Evolutionary conservation across 192 early-diverging fungal species (phyloP), one percentile per base, ranked within the genome.

Genomic region (Umbelopsis isabellina): DNA sequence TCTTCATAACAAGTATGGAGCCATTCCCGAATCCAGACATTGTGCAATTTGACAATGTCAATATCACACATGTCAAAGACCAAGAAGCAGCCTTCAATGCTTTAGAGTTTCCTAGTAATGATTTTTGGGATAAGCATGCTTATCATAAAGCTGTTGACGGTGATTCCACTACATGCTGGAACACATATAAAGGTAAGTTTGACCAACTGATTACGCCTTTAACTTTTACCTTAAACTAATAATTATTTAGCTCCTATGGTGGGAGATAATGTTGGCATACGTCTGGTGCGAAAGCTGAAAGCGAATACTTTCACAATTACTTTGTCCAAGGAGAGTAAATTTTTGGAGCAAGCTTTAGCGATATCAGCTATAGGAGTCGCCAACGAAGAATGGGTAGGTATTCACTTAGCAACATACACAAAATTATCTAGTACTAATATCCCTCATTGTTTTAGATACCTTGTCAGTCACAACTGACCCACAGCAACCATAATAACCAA

Each of bases 231-330:
- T 44, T 53, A 12, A 22, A 44, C 53, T 22, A 46, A 27, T 25
- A 11, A 45, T 18, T 48, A 10, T 50, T 50, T 75, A 79, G 84
- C 47, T 18, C 82, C 84, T 25, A 48, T 71, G 0, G 46, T 49
- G 1, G 83, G 78, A 23, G 85, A 86, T 67, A 84, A 80, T 27
- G 84, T 86, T 79, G 85, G 85, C 10, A 27, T 86, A n/a, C 71
- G 75, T 7, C 82, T 83, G 45, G 77, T 86, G 10, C 79, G 72
- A 25, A 61, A 66, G 30, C 13, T 71, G 3, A 45, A 50, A 22
- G 70, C 70, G 45, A 52, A 46, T 68, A 4, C 22, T n/a, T 15
- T 21, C 68, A 10, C 47, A 64, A 64, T 74, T 16, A 45, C 41
- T n/a, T 69, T 53, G 10, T 55, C 55, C 15, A 53, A 68, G 65